Evolutionary conservation across 225 moss, liverwort and hornwort genomes (phyloP), one percentile per base, ranked within the genome.

Genomic region (Neckera pumila): DNA sequence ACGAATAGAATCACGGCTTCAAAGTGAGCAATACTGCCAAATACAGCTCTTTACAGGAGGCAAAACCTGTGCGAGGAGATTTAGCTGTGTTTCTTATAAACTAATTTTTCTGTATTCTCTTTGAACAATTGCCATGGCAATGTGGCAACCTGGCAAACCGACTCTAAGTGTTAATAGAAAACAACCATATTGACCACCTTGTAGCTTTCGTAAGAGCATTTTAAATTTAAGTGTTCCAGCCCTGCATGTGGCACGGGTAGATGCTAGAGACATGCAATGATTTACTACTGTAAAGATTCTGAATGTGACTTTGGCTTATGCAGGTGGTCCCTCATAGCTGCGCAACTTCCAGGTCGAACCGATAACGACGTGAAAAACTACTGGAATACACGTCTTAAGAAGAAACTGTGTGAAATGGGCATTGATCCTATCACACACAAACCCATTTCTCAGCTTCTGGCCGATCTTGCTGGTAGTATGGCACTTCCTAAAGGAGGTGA

Each of bases 251-350:
- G 86, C 64, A n/a, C 63, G 30, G 11, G 85, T 51, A 77, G 38
- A 69, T 33, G 83, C 26, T 85, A 61, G 59, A 23, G 25, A 36
- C 54, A 63, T 40, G 79, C 57, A 47, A 82, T 47, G 56, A 59
- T 40, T 58, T 27, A 59, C 78, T 71, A n/a, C 25, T 57, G 67
- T 40, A 17, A n/a, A 85, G 76, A 79, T 67, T 81, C 89, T 83
- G 80, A 93, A 63, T 17, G 42, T 28, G 40, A 36, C 61, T 64
- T 80, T 80, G 64, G 84, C 38, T 83, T 36, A 5, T 88, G 80
- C 82, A 95, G 95, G 90, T 95, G 95, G 95, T 95, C 95, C 49
- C 95, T 95, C 10, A 95, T 95, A 47, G 95, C 95, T 69, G 95
- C 95, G 40, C 95, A 95, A 80, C 91, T 95, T 85, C 95, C 95